Evolutionary conservation across 2,329 filamentous ascomycete species (phyloP).

Genomic region (Diaporthe australafricana): DNA sequence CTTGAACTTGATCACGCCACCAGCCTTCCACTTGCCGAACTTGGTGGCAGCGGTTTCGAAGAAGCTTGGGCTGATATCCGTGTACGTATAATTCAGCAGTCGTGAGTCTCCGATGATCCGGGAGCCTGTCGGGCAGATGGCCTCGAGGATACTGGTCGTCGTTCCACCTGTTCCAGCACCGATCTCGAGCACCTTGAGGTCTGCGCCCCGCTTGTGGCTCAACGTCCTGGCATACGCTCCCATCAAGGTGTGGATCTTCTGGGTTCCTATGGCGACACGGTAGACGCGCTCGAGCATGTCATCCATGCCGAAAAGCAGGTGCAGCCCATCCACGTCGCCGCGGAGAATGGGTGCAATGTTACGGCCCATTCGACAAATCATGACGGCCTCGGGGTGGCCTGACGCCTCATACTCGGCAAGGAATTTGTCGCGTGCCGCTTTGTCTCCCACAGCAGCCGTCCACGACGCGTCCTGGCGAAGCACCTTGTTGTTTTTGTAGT

Average conservation of each 20-base stretch:
- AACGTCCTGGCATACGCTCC: slow-evolving; percentile 24
- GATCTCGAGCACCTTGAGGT: slow-evolving; percentile 36
- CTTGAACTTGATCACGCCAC: slow-evolving; percentile 44
- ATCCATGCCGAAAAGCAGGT: slow-evolving; percentile 33
- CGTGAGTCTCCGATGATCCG: slow-evolving; percentile 27
- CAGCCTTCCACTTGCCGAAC: slow-evolving; percentile 42
- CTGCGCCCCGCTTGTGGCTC: slow-evolving; percentile 35
- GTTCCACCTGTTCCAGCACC: slow-evolving; percentile 33
- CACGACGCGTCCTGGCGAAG: slow-evolving; percentile 28
- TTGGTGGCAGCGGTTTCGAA: slow-evolving; percentile 43
- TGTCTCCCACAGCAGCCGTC: slow-evolving; percentile 14
- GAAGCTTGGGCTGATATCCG: slow-evolving; percentile 33
- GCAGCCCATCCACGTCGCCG: slow-evolving; percentile 31
- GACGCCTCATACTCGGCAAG: slow-evolving; percentile 32
- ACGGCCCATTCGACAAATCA: slow-evolving; percentile 30
- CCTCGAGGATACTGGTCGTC: slow-evolving; percentile 31
- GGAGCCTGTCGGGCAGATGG: slow-evolving; percentile 29
- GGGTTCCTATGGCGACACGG: slow-evolving; percentile 30
- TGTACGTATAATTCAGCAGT: slow-evolving; percentile 38
- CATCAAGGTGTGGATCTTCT: slow-evolving; percentile 35
- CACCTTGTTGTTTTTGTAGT: slow-evolving; percentile 29
- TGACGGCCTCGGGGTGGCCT: slow-evolving; percentile 29
- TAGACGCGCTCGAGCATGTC: slow-evolving; percentile 33
- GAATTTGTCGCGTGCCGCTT: slow-evolving; percentile 23
- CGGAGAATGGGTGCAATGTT: slow-evolving; percentile 31